A percentile compares a stretch with the other conserved stretches of the same genome.
phyloP scores from a whole-genome alignment of 192 early-diverging fungal species.

The Funneliformis geosporum region DNA sequence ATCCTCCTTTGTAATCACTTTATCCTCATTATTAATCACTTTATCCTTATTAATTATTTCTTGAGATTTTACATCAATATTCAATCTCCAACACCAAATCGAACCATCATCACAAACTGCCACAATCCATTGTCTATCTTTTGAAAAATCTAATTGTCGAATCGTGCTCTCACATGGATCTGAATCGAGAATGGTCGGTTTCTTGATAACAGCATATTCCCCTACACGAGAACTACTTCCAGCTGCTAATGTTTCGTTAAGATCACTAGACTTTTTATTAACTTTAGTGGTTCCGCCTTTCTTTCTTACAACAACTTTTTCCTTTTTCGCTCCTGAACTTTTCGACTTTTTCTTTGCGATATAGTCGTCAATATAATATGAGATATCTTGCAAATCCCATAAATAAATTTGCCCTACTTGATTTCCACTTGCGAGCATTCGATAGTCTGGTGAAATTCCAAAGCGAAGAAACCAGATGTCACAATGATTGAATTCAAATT shows the following conservation, averaged over 20 bases:
- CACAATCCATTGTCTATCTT: conserved; percentile 18
- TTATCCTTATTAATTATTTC: neutral
- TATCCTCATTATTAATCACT: too few species aligned
- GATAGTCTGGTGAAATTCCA: conserved; percentile 18
- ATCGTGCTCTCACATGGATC: neutral
- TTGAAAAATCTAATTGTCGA: conserved; percentile 26
- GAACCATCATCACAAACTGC: conserved; percentile 22
- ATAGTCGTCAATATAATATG: conserved; percentile 20
- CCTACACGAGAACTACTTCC: neutral
- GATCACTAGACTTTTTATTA: neutral
- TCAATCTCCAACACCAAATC: conserved; percentile 27
- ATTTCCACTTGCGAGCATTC: conserved; percentile 25
- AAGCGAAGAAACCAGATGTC: conserved; percentile 31
- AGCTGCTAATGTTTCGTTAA: neutral
- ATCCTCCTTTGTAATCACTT: too few species aligned
- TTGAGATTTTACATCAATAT: neutral
- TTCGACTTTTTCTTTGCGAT: conserved; percentile 15
- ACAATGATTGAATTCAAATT: conserved; percentile 25
- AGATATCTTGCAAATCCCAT: conserved; percentile 20
- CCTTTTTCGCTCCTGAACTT: neutral
- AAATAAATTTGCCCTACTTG: conserved; percentile 25
- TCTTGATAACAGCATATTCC: neutral
- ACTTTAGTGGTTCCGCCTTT: neutral
- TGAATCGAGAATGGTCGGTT: neutral
- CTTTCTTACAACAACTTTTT: neutral